Conservation (phyloP, 305 asterid genomes). For the Caryopteris hybrid region DNA sequence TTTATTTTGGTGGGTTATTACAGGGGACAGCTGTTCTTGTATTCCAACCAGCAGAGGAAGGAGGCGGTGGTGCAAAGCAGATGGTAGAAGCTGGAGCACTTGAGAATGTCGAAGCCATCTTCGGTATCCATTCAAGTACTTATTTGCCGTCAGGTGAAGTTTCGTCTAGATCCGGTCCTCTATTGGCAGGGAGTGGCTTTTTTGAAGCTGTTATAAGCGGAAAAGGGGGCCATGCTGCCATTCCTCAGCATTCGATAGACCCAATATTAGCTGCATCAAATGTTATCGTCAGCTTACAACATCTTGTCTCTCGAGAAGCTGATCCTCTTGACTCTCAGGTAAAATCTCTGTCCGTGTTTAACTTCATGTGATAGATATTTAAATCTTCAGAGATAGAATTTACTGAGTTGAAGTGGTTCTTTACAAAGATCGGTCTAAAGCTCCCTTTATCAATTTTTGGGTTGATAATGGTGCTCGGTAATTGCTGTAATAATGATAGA, state of each 20-base stretch:
- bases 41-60: constrained; percentile 99
- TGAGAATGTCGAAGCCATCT: constrained; percentile 75
- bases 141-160: constrained; percentile 51
- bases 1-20: not conserved
- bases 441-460: not conserved
- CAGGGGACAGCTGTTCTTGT: constrained; percentile 89
- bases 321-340: constrained; percentile 97
- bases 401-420: not conserved
- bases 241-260: constrained; percentile 91
- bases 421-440: not conserved
- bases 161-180: constrained; percentile 60
- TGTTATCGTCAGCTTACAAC: constrained; percentile 85
- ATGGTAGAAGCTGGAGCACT: constrained; percentile 78
- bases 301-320: constrained; percentile 88
- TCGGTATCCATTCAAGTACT: constrained; percentile 55
- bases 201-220: constrained; percentile 86
- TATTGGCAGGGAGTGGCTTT: constrained; percentile 83
- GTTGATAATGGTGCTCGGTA: not conserved
- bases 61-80: constrained; percentile 85
- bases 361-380: not conserved
- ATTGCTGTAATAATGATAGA: not conserved
- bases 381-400: not conserved
- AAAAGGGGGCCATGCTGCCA: constrained; percentile 95
- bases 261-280: constrained; percentile 91
- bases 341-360: not conserved